phyloP scores from a whole-genome alignment of 1,284 basidiomycete species.

The Naganishia sp. region DNA sequence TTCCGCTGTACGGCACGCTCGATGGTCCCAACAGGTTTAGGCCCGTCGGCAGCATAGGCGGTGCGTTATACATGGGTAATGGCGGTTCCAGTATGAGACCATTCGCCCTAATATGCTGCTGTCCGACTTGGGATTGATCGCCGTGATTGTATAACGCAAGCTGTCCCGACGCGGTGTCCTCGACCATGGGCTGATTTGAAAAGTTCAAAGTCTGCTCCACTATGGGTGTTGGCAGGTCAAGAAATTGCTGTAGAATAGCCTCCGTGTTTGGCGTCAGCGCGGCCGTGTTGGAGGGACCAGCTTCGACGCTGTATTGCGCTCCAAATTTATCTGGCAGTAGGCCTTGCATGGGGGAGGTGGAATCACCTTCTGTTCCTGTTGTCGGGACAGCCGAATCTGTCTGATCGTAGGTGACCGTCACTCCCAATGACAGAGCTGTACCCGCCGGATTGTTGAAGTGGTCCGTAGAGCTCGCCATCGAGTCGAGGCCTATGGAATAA shows the following conservation, averaged over 20 bases:
- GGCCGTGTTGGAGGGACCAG: not conserved
- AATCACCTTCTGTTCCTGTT: no score
- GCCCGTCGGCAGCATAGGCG: conserved; percentile 5
- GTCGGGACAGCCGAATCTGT: no score
- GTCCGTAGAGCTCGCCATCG: no score
- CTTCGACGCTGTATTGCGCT: not conserved
- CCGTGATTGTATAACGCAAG: not conserved
- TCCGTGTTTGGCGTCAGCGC: conserved; percentile 15
- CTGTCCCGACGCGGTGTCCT: not conserved
- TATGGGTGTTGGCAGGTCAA: conserved; percentile 1
- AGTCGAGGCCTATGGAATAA: not conserved
- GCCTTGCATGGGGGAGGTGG: no score
- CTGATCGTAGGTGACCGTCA: no score
- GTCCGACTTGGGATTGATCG: not conserved
- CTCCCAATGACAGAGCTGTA: no score
- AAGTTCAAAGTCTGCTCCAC: not conserved
- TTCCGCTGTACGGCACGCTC: not conserved
- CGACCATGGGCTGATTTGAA: not conserved
- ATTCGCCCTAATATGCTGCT: not conserved
- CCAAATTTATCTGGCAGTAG: not conserved
- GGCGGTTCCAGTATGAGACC: not conserved
- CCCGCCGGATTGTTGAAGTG: no score
- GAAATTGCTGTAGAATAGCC: conserved; percentile 11
- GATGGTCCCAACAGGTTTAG: conserved; percentile 6
- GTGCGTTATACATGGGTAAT: conserved; percentile 3